phyloP scores from a whole-genome alignment of 768 basidiomycete genomes.

The Rhodosporidiobolus sp. region DNA sequence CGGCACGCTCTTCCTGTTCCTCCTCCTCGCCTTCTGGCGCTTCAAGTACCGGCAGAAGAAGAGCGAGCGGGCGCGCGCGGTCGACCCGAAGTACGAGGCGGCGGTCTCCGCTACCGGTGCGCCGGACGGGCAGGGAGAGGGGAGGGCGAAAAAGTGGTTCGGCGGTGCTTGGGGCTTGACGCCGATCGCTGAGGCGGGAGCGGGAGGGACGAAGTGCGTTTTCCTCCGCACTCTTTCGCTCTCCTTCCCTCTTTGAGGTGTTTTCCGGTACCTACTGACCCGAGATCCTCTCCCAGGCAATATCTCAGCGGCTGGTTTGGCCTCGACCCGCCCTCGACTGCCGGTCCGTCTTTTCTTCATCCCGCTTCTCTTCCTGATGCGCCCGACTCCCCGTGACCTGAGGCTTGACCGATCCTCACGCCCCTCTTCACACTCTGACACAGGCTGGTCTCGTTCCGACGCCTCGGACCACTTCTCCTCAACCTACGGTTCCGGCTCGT shows the following conservation, averaged over 20 bases:
- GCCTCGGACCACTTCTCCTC: not conserved
- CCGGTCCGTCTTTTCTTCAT: not conserved
- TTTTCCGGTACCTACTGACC: too few species aligned
- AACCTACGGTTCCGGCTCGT: not conserved
- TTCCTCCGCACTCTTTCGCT: not conserved
- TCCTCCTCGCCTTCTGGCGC: constrained; percentile 12
- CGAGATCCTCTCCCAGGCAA: not conserved
- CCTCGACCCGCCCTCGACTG: constrained; percentile 2
- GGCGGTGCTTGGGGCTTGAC: constrained; percentile 1
- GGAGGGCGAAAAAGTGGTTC: constrained; percentile 7
- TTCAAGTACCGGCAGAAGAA: constrained; percentile 9
- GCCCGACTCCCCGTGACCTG: too few species aligned
- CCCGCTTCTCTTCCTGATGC: not conserved
- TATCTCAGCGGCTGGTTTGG: constrained; percentile 27
- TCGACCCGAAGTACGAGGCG: constrained; percentile 20
- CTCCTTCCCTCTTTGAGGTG: not conserved
- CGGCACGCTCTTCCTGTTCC: constrained; percentile 4
- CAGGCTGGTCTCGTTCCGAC: not conserved
- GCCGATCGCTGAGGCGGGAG: constrained; percentile 12
- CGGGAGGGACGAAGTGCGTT: constrained; percentile 24
- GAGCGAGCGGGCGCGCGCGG: not conserved
- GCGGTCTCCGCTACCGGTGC: not conserved
- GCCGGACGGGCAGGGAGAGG: not conserved
- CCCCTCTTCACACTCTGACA: too few species aligned
- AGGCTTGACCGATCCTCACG: too few species aligned